Percentiles rank a stretch among this genome's conserved stretches.
Evolutionary conservation across 768 basidiomycete genomes (phyloP).

Genomic region (Mycena amicta): DNA sequence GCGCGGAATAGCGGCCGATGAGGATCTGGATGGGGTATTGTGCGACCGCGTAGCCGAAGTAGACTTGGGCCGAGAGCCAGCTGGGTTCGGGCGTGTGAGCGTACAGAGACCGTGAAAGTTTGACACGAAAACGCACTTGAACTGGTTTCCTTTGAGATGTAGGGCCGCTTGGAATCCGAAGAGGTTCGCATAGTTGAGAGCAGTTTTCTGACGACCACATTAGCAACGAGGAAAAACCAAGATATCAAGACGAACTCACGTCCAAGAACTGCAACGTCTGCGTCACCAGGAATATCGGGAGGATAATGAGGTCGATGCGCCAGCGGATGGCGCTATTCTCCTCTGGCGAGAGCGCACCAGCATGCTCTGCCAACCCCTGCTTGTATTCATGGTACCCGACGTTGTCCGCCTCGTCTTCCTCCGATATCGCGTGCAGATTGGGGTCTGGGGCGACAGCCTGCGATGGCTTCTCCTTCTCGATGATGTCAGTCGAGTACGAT

Average conservation of each 20-base stretch:
- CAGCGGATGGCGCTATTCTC: slow-evolving; percentile 20
- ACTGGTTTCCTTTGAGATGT: slow-evolving; percentile 16
- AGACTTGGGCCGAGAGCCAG: slow-evolving; percentile 21
- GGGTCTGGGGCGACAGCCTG: not conserved
- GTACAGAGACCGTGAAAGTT: not conserved
- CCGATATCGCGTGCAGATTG: slow-evolving; percentile 10
- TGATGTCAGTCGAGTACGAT: slow-evolving; percentile 14
- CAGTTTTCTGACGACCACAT: slow-evolving; percentile 12
- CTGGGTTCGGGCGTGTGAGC: not conserved
- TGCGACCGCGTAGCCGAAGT: slow-evolving; percentile 21
- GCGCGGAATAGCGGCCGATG: slow-evolving; percentile 21
- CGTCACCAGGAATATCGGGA: slow-evolving; percentile 18
- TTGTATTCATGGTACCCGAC: slow-evolving; percentile 19
- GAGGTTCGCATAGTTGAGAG: slow-evolving; percentile 24
- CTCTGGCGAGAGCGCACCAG: slow-evolving; percentile 4
- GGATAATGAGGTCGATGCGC: slow-evolving; percentile 19
- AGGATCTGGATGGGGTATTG: slow-evolving; percentile 24
- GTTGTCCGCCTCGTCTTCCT: slow-evolving; percentile 21
- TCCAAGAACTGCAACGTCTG: slow-evolving; percentile 23
- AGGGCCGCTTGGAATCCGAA: slow-evolving; percentile 22
- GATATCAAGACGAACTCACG: not conserved
- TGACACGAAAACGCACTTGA: slow-evolving; percentile 12
- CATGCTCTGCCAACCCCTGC: slow-evolving; percentile 18
- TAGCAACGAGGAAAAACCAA: not conserved
- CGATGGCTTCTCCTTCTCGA: slow-evolving; percentile 15